Evolutionary conservation across 2,329 filamentous ascomycete species (phyloP).

Genomic region (Claviceps sp.): DNA sequence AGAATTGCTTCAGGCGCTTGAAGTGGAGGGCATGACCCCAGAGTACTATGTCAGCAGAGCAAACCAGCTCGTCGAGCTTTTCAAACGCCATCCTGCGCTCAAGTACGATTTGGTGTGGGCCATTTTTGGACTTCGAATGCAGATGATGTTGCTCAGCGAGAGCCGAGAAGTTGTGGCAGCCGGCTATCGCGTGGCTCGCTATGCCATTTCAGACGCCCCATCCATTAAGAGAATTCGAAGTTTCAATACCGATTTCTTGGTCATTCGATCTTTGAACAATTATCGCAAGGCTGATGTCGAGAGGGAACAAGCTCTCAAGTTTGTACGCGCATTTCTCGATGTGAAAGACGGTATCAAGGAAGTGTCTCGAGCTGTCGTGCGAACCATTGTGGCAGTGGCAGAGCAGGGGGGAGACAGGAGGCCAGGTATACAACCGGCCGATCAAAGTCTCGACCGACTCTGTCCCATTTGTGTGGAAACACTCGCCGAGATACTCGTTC

Average conservation of each 20-base stretch:
- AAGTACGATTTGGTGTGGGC: slow-evolving; percentile 97
- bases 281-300: slow-evolving; percentile 96
- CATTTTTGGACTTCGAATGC: slow-evolving; percentile 83
- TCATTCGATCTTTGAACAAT: slow-evolving; percentile 82
- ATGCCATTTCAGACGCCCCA: slow-evolving; percentile 82
- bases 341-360: slow-evolving; percentile 86
- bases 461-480: slow-evolving; percentile 88
- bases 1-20: slow-evolving; percentile 80
- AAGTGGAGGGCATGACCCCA: slow-evolving; percentile 72
- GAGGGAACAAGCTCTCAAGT: slow-evolving; percentile 91
- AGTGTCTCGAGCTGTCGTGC: slow-evolving; percentile 72
- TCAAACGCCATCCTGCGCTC: slow-evolving; percentile 80
- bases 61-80: slow-evolving; percentile 90
- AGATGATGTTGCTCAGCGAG: slow-evolving; percentile 90
- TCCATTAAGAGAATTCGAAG: slow-evolving; percentile 80
- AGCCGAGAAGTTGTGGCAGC: slow-evolving; percentile 92
- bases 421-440: slow-evolving; percentile 51
- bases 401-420: slow-evolving; percentile 79
- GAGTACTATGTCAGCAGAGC: slow-evolving; percentile 93
- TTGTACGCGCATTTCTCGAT: slow-evolving; percentile 86
- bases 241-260: slow-evolving; percentile 83
- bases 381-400: slow-evolving; percentile 82
- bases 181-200: slow-evolving; percentile 83
- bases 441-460: slow-evolving; percentile 72
- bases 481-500: slow-evolving; percentile 77